A percentile compares a stretch with the other conserved stretches of the same genome.
Conservation (phyloP, 2,329 filamentous ascomycete species). For the Diaporthe sp. region DNA sequence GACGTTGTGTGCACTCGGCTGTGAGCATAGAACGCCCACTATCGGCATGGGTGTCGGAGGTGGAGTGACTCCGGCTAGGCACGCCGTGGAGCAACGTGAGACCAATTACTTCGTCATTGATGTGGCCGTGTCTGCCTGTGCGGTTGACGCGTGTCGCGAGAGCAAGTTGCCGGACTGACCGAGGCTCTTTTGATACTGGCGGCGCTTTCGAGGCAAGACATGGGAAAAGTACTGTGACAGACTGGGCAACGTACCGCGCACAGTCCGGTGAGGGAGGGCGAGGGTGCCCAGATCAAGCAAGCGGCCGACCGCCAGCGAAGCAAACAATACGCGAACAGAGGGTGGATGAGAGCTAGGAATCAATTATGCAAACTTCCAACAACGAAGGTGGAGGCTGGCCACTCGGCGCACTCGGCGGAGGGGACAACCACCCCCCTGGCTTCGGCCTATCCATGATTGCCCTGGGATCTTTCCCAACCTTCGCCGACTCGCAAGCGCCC, state of each 20-base stretch:
- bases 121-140: background rate
- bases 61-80: constrained; percentile 8
- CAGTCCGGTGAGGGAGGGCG: constrained; percentile 17
- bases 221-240: constrained; percentile 11
- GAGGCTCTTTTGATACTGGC: background rate
- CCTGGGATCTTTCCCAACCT: background rate
- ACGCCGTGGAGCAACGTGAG: background rate
- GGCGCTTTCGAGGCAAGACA: background rate
- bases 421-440: background rate
- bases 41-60: constrained; percentile 10
- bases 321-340: constrained; percentile 3
- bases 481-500: constrained; percentile 4
- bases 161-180: background rate
- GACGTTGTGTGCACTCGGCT: background rate
- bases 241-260: constrained; percentile 26
- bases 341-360: constrained; percentile 4
- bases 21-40: background rate
- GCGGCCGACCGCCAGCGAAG: constrained; percentile 5
- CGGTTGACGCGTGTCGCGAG: constrained; percentile 14
- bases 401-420: constrained; percentile 4
- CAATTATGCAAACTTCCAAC: background rate
- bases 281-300: background rate
- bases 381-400: background rate
- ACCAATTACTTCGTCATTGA: background rate
- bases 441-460: constrained; percentile 3